These are phyloP conservation scores for Tolypocladium endophyticum DNA, from an alignment of 2,329 filamentous ascomycete species.

Conservation along the genomic window DNA sequence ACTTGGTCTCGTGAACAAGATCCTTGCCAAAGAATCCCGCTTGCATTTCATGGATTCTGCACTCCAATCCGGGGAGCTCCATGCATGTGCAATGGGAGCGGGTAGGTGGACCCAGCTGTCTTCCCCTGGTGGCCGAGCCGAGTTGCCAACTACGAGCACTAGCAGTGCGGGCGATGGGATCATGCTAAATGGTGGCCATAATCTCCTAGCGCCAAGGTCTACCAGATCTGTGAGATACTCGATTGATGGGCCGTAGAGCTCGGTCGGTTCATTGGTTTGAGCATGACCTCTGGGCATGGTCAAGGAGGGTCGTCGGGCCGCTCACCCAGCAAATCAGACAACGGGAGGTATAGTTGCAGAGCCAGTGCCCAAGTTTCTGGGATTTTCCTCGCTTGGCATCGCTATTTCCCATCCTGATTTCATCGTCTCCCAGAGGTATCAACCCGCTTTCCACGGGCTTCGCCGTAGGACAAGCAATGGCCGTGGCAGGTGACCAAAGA, in stretches of 20 bases:
- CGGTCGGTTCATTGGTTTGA: not conserved
- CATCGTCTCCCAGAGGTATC: not conserved
- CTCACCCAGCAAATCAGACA: not conserved
- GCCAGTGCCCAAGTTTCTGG: too few species aligned
- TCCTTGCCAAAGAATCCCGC: not conserved
- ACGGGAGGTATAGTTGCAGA: not conserved
- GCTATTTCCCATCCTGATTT: not conserved
- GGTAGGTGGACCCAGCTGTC: not conserved
- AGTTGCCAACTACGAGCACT: not conserved
- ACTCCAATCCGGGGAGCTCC: not conserved
- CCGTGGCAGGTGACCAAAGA: not conserved
- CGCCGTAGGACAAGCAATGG: not conserved
- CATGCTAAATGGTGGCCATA: not conserved
- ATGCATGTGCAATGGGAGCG: not conserved
- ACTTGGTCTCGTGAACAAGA: not conserved
- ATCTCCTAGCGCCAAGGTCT: not conserved
- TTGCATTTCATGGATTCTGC: not conserved
- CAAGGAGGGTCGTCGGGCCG: not conserved
- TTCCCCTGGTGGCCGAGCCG: not conserved
- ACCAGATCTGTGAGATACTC: not conserved
- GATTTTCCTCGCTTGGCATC: too few species aligned
- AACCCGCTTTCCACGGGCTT: not conserved
- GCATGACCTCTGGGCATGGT: not conserved
- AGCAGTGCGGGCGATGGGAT: not conserved
- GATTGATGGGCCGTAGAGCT: not conserved